Evolutionary conservation across 2,329 filamentous ascomycete species (phyloP).

Genomic region (Hortaea werneckii): DNA sequence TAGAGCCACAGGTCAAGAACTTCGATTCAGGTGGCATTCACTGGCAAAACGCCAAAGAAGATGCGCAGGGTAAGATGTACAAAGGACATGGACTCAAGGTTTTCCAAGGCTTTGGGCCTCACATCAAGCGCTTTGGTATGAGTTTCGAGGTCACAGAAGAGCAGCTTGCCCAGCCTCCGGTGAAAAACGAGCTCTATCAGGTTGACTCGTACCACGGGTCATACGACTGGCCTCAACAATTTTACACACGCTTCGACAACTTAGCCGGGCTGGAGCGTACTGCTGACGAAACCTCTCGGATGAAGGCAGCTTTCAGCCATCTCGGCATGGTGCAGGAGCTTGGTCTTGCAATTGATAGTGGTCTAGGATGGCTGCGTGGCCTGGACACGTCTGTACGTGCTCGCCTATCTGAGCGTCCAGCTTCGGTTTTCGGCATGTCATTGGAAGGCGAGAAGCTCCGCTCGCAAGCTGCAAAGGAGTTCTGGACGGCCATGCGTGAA

Average conservation of each 20-base stretch:
- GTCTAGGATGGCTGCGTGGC: slow-evolving; percentile 56
- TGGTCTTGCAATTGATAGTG: slow-evolving; percentile 57
- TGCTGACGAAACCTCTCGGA: slow-evolving; percentile 52
- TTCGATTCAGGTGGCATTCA: slow-evolving; percentile 14
- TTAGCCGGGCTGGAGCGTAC: slow-evolving; percentile 52
- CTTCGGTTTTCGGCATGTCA: slow-evolving; percentile 36
- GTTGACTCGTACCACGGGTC: slow-evolving; percentile 52
- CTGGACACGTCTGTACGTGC: slow-evolving; percentile 47
- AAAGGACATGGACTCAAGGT: slow-evolving; percentile 52
- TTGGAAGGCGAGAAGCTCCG: slow-evolving; percentile 8
- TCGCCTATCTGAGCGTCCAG: slow-evolving; percentile 34
- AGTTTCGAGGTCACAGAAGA: slow-evolving; percentile 56
- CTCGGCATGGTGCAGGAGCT: slow-evolving; percentile 50
- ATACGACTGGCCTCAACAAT: slow-evolving; percentile 53
- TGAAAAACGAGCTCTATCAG: slow-evolving; percentile 46
- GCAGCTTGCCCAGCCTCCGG: slow-evolving; percentile 39
- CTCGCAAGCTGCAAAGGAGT: slow-evolving; percentile 11
- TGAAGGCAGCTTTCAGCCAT: slow-evolving; percentile 51
- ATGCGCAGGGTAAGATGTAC: slow-evolving; percentile 33
- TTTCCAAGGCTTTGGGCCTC: slow-evolving; percentile 50
- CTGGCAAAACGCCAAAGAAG: slow-evolving; percentile 32
- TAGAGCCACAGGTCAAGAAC: not conserved
- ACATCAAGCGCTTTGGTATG: slow-evolving; percentile 55
- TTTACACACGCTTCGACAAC: slow-evolving; percentile 50
- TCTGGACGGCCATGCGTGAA: slow-evolving; percentile 18